Evolutionary conservation across 2,329 filamentous ascomycete genomes (phyloP).

Genomic region (Epichloe sp.): DNA sequence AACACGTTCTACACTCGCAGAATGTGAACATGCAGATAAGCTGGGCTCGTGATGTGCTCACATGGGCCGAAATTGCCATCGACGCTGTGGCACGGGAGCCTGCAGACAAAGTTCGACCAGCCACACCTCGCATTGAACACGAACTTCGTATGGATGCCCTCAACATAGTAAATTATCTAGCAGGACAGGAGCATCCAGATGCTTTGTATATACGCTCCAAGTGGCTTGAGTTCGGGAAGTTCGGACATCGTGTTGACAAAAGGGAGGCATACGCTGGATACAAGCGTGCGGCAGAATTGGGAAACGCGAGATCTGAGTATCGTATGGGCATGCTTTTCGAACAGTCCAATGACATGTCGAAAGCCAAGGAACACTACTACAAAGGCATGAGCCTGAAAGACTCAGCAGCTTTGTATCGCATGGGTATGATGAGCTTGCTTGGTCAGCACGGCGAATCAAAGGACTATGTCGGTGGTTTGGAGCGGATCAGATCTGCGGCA

Average conservation of each 20-base stretch:
- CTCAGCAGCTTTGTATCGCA: slow-evolving; percentile 71
- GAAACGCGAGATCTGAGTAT: slow-evolving; percentile 83
- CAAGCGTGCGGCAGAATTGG: slow-evolving; percentile 69
- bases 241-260: slow-evolving; percentile 80
- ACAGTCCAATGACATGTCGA: slow-evolving; percentile 80
- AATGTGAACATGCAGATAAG: slow-evolving; percentile 93
- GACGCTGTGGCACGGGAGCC: slow-evolving; percentile 60
- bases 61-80: slow-evolving; percentile 73
- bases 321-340: slow-evolving; percentile 98
- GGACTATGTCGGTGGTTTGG: slow-evolving; percentile 64
- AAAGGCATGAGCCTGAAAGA: slow-evolving; percentile 67
- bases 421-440: slow-evolving; percentile 95
- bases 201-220: slow-evolving; percentile 90
- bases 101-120: slow-evolving; percentile 41
- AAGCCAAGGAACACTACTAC: slow-evolving; percentile 84
- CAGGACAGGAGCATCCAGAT: slow-evolving; percentile 83
- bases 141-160: slow-evolving; percentile 78
- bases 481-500: slow-evolving; percentile 72
- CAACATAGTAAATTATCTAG: slow-evolving; percentile 82
- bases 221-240: slow-evolving; percentile 98
- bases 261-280: slow-evolving; percentile 88
- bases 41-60: slow-evolving; percentile 87
- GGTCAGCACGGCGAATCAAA: slow-evolving; percentile 85
- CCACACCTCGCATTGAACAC: slow-evolving; percentile 78
- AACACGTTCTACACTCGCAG: slow-evolving; percentile 79